Base-by-base conservation (phyloP, 306 rosid genomes). In the Lotus japonicus region DNA sequence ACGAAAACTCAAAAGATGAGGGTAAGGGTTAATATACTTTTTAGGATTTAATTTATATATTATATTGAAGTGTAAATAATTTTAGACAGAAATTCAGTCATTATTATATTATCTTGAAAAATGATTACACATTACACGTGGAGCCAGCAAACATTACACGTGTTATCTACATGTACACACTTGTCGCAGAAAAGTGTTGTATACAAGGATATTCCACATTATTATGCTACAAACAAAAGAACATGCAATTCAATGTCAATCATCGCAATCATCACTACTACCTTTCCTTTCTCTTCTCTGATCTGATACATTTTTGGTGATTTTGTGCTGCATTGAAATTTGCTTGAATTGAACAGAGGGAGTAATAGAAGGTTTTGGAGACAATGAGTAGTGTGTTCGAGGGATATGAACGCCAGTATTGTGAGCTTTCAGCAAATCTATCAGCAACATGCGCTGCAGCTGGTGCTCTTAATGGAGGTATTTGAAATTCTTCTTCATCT, bases 331-430 rank as follows among this genome's bases (percentile, higher is more conserved):
- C 35, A 44, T 11, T 59, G 52, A 68, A 62, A 11, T 39, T 44
- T 43, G 11, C 59, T 13, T 28, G 71, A 63, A 38, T 55, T 66
- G 63, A 54, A 41, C 61, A 65, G 60, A 60, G 74, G 63, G 28
- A 0, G 18, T 56, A n/a, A n/a, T n/a, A 43, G 35, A 56, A 51
- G 43, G 26, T 58, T 31, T 21, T 11, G 71, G 56, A 82, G 15
- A 50, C 44, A 51, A 89, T 87, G 94, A 81, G 84, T 71, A 73
- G 42, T 46, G 86, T 78, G 33, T 89, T 87, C 48, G 94, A 85
- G 71, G 81, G 94, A 11, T 89, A 85, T 69, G 96, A 89, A 60
- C 92, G 92, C 46, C 84, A 78, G 19, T 89, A 87, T 75, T 87
- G 92, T 45, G 84, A 87, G 76, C 82, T 83, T 66, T 89, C 96